phyloP scores from a whole-genome alignment of 768 basidiomycete genomes.

The Artomyces pyxidatus region DNA sequence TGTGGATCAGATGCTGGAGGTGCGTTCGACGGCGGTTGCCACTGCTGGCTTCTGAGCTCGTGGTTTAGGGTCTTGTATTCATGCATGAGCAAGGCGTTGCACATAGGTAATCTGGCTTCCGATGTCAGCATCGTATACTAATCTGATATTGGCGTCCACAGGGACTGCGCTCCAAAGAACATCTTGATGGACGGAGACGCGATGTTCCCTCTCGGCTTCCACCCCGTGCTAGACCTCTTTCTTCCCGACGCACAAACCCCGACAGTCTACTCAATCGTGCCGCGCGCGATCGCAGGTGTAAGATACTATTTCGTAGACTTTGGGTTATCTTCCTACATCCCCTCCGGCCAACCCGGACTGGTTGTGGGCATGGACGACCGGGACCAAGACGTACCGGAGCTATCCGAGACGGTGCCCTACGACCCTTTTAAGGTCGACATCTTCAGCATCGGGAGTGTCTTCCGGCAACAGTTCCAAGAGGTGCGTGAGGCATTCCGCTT shows the following conservation, averaged over 20 bases:
- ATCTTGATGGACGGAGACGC: constrained; percentile 9
- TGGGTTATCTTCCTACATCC: constrained; percentile 7
- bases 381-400: constrained; percentile 11
- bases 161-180: constrained; percentile 1
- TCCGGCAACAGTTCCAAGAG: not conserved
- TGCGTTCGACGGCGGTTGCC: not conserved
- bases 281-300: constrained; percentile 1
- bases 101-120: constrained; percentile 3
- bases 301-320: constrained; percentile 12
- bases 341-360: not conserved
- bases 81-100: constrained; percentile 14
- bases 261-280: not conserved
- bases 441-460: constrained; percentile 8
- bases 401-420: constrained; percentile 5
- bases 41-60: no score
- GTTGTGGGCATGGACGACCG: constrained; percentile 2
- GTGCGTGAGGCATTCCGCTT: not conserved
- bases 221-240: not conserved
- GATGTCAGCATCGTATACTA: not conserved
- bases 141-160: not conserved
- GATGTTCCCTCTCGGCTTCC: constrained; percentile 12
- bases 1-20: constrained; percentile 10
- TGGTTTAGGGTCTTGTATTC: constrained; percentile 9
- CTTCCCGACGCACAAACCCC: not conserved
- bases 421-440: constrained; percentile 17